A percentile compares a stretch with the other conserved stretches of the same genome.
These are phyloP conservation scores for Dryadomyces sulphureus DNA, from an alignment of 2,329 filamentous ascomycete species.

Conservation along the genomic window DNA sequence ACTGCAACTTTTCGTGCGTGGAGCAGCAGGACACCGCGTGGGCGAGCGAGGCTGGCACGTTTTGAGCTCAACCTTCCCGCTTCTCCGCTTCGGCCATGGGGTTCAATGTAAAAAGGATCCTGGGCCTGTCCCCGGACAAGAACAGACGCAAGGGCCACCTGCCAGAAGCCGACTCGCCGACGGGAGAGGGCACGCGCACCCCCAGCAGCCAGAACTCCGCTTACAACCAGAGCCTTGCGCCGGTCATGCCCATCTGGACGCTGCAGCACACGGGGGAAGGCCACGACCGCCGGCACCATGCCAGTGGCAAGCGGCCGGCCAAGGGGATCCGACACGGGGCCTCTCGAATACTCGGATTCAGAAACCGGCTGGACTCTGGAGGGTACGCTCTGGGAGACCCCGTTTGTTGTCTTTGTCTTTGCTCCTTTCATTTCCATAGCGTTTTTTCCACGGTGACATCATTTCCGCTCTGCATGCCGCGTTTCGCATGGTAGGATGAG, in stretches of 20 bases:
- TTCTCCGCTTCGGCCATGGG: constrained; percentile 4
- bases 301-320: neutral
- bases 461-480: no score
- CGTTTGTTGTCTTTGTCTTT: no score
- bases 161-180: constrained; percentile 6
- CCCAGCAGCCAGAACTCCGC: neutral
- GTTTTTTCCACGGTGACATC: neutral
- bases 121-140: constrained; percentile 7
- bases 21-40: no score
- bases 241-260: no score
- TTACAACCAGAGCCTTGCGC: neutral
- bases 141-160: constrained; percentile 1
- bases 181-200: constrained; percentile 2
- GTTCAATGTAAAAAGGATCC: constrained; percentile 9
- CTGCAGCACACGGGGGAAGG: neutral
- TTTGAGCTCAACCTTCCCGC: no score
- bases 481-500: no score
- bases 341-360: constrained; percentile 3
- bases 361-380: constrained; percentile 7
- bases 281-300: neutral
- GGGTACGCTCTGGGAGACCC: no score
- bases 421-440: no score
- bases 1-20: no score
- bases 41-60: no score
- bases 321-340: constrained; percentile 5